Evolutionary conservation across 169 alveolate genomes (phyloP), one percentile per base, ranked within the genome.

Genomic region (Besnoitia besnoiti): DNA sequence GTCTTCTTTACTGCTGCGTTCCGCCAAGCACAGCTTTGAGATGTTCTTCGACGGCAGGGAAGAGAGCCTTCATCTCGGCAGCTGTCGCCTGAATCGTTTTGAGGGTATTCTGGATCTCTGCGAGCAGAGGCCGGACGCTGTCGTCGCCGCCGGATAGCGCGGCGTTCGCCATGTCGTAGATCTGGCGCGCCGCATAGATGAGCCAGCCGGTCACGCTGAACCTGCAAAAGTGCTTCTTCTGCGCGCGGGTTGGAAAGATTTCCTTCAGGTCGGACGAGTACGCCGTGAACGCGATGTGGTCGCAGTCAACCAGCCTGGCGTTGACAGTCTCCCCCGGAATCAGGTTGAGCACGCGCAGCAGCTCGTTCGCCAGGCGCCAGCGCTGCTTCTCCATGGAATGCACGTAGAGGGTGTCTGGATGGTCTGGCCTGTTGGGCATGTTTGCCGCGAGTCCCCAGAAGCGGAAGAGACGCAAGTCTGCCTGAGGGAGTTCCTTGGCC

Each of bases 401-500:
- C 67, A 55, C 67, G 30, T 55, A 55, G 33, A 55, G 12, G 67
- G 12, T n/a, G n/a, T 55, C 67, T 5, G 67, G 67, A 1, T 55
- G 33, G 67, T 55, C 24, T 8, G 12, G n/a, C 27, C n/a, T 39
- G 16, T n/a, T 42, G 8, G 16, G 14, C n/a, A 8, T 12, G 21
- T 73, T 73, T 30, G 82, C 82, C 40, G 82, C 82, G 24, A 73
- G 8, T 10, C 5, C 82, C 82, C 82, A 73, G 46, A 73, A 73
- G 27, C 82, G 82, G 16, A 73, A n/a, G 19, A n/a, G 40, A 7
- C 82, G 82, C 2, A 73, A 1, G 27, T 35, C 46, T 10, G 12
- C 46, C 24, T n/a, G 44, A 7, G 39, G 12, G 40, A 73, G n/a
- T 8, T 35, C 82, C 46, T 73, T 73, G 16, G 39, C 44, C 0